Percentiles rank a stretch among this genome's conserved stretches.
Conservation (phyloP, 2,329 filamentous ascomycete species). For the Cladobotryum protrusum region DNA sequence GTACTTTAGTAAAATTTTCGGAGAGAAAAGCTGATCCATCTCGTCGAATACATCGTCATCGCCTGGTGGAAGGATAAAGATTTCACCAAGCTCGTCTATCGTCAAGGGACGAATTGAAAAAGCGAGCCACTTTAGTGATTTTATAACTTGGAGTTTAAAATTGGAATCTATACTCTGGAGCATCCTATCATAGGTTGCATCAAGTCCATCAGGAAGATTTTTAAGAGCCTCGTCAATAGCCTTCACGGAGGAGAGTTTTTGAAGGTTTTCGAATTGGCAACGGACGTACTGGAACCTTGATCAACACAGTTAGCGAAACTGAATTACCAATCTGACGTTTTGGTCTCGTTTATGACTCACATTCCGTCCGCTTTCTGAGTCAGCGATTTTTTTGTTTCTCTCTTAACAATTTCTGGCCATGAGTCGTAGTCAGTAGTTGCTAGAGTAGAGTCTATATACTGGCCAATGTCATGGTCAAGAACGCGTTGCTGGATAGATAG, state of each 20-base stretch:
- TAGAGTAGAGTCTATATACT: conserved; percentile 2
- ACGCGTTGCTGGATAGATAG: not conserved
- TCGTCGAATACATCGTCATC: not conserved
- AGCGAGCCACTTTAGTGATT: conserved; percentile 8
- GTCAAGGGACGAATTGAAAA: not conserved
- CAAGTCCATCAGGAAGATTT: conserved; percentile 5
- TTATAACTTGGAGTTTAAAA: not conserved
- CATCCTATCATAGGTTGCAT: conserved; percentile 10
- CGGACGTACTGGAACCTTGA: conserved; percentile 8
- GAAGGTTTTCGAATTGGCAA: not conserved
- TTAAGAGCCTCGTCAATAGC: not conserved
- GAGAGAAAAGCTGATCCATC: not conserved
- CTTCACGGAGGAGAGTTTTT: not conserved
- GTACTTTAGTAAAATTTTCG: conserved; percentile 4
- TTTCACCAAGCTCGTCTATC: not conserved
- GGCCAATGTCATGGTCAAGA: not conserved
- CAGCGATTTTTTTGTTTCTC: not conserved
- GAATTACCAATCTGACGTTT: no score
- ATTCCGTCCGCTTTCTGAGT: conserved; percentile 4
- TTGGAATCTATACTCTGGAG: not conserved
- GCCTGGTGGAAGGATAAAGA: conserved; percentile 5
- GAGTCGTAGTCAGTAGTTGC: not conserved
- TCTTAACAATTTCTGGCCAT: not conserved
- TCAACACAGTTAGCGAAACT: no score
- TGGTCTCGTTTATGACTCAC: not conserved